Evolutionary conservation across 2,329 filamentous ascomycete species (phyloP).

Genomic region (Colletotrichum graminicola): DNA sequence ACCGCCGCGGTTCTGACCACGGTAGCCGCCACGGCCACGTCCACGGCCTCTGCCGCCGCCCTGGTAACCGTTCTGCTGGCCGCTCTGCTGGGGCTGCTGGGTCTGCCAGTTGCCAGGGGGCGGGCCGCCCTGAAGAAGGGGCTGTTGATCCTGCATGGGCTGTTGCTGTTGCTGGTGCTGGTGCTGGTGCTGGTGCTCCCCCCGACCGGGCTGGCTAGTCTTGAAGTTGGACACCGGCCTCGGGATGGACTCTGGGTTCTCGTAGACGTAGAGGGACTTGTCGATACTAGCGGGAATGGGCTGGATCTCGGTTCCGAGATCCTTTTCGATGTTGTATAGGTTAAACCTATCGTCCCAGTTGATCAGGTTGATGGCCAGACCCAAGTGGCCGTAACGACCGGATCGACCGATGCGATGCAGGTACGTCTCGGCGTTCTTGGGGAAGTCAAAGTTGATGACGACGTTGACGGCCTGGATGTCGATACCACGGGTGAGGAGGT

Average conservation of each 20-base stretch:
- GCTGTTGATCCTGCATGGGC: conserved; percentile 46
- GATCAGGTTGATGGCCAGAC: conserved; percentile 98
- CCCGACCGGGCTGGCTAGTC: conserved; percentile 47
- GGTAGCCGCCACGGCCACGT: conserved; percentile 45
- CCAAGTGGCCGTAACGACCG: conserved; percentile 95
- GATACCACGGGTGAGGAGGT: conserved; percentile 97
- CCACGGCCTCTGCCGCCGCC: conserved; percentile 48
- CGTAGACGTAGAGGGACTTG: conserved; percentile 98
- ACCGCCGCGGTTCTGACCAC: conserved; percentile 38
- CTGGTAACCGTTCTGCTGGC: conserved; percentile 50
- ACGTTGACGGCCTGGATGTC: conserved; percentile 99
- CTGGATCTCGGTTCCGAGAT: conserved; percentile 96
- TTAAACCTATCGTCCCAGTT: conserved; percentile 99
- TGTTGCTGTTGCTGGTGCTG: conserved; percentile 42
- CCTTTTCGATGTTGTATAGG: conserved; percentile 97
- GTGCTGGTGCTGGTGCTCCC: conserved; percentile 44
- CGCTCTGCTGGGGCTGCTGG: conserved; percentile 46
- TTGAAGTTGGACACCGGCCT: conserved; percentile 74
- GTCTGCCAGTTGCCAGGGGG: conserved; percentile 47
- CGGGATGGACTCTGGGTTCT: conserved; percentile 94
- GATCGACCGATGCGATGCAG: conserved; percentile 98
- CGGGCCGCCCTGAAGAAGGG: conserved; percentile 45
- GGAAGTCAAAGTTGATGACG: conserved; percentile 99
- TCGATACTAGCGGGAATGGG: conserved; percentile 96
- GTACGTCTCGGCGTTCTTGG: conserved; percentile 99